Conservation (phyloP, 139 green algal species). For the Zygnema circumcarinatum region DNA sequence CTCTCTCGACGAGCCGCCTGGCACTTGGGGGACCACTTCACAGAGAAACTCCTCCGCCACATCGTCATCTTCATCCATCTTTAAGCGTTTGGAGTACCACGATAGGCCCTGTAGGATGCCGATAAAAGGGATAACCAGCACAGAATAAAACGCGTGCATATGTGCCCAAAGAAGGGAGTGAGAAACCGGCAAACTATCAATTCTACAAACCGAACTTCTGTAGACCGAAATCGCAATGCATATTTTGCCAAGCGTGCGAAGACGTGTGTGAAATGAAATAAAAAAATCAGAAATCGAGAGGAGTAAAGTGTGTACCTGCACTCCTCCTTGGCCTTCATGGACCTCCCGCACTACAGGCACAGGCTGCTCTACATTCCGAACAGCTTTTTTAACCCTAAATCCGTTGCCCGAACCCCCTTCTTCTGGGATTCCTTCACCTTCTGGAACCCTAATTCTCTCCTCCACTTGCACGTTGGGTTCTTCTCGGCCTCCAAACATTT, state of each 20-base stretch:
- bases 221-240: no score
- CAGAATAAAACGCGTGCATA: no score
- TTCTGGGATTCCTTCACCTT: neutral
- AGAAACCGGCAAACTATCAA: no score
- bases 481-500: neutral
- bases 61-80: constrained; percentile 6
- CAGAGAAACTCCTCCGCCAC: constrained; percentile 7
- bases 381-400: neutral
- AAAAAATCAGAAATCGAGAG: neutral
- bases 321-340: neutral
- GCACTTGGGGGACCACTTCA: neutral
- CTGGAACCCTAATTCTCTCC: neutral
- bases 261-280: no score
- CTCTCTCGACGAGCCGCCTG: neutral
- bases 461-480: neutral
- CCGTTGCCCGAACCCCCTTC: neutral
- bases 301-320: neutral
- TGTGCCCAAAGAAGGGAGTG: no score
- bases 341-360: neutral
- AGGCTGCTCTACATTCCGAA: neutral
- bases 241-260: no score
- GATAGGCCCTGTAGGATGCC: neutral
- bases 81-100: constrained; percentile 8
- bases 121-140: neutral
- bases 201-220: no score